These are phyloP conservation scores for Phytopythium cucurbitacearum DNA, from an alignment of 352 stramenopile species.

Conservation along the genomic window DNA sequence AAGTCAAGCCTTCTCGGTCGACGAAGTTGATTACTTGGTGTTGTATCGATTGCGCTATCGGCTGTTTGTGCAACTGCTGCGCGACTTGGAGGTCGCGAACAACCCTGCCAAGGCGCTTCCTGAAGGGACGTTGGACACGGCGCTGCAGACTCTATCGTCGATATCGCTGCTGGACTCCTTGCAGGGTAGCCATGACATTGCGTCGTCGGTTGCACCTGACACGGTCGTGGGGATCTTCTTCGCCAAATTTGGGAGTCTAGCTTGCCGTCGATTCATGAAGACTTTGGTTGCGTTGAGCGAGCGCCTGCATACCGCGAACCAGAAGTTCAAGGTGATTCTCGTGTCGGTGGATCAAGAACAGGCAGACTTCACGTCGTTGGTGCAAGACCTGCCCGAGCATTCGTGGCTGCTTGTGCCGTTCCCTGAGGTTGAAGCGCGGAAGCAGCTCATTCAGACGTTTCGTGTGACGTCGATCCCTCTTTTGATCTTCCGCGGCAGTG, in stretches of 20 bases:
- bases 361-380: constrained; percentile 43
- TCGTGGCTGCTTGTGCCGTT: constrained; percentile 78
- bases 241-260: constrained; percentile 30
- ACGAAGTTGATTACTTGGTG: constrained; percentile 66
- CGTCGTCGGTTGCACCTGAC: constrained; percentile 33
- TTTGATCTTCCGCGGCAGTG: constrained; percentile 51
- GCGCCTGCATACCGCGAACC: constrained; percentile 27
- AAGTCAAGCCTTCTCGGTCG: constrained; percentile 45
- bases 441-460: constrained; percentile 70
- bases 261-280: constrained; percentile 56
- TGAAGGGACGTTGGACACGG: constrained; percentile 43
- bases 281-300: constrained; percentile 42
- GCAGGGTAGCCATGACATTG: constrained; percentile 61
- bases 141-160: constrained; percentile 49
- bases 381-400: constrained; percentile 43
- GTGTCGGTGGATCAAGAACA: constrained; percentile 72
- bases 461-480: constrained; percentile 45
- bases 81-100: constrained; percentile 46
- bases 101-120: constrained; percentile 47
- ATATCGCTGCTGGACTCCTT: constrained; percentile 71
- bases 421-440: constrained; percentile 58
- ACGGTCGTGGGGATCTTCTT: constrained; percentile 81
- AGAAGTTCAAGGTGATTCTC: constrained; percentile 68
- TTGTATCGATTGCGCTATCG: constrained; percentile 68
- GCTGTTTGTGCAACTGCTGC: constrained; percentile 53